A percentile compares a stretch with the other conserved stretches of the same genome.
phyloP scores from a whole-genome alignment of 2,329 filamentous ascomycete species.

The Fusarium cicatricum region DNA sequence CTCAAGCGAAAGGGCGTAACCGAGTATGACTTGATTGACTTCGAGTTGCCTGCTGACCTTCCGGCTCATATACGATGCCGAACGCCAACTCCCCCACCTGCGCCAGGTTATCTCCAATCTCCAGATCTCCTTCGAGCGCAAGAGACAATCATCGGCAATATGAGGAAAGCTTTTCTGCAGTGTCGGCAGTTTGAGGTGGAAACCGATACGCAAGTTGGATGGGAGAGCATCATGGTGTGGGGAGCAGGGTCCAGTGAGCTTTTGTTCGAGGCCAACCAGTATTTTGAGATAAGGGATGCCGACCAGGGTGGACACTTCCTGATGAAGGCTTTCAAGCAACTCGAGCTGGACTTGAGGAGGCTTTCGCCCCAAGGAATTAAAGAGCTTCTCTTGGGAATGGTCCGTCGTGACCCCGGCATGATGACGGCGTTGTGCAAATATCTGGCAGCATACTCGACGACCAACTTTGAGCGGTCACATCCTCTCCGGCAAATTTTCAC shows the following conservation, averaged over 20 bases:
- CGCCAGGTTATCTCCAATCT: constrained; percentile 52
- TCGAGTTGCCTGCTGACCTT: constrained; percentile 53
- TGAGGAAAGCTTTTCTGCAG: constrained; percentile 55
- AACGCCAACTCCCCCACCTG: constrained; percentile 55
- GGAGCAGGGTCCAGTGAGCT: constrained; percentile 55
- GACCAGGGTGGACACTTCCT: constrained; percentile 52
- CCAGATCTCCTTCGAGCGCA: constrained; percentile 55
- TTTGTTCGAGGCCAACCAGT: constrained; percentile 54
- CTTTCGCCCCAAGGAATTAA: constrained; percentile 54
- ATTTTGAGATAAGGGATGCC: constrained; percentile 51
- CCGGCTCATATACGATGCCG: constrained; percentile 55
- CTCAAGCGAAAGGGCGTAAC: constrained; percentile 62
- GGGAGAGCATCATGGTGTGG: constrained; percentile 54
- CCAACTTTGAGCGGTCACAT: constrained; percentile 54
- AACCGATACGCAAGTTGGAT: constrained; percentile 49
- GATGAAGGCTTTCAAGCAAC: constrained; percentile 54
- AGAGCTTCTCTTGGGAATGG: constrained; percentile 55
- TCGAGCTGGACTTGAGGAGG: constrained; percentile 54
- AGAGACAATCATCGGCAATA: constrained; percentile 54
- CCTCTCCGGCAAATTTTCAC: constrained; percentile 54
- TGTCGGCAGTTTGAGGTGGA: constrained; percentile 54
- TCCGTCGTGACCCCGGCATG: constrained; percentile 54
- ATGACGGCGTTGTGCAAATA: constrained; percentile 58
- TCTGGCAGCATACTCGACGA: constrained; percentile 53
- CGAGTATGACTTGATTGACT: constrained; percentile 60